Percentiles rank a stretch among this genome's conserved stretches.
Evolutionary conservation across 1,139 yeast species (phyloP).

Genomic region (Candida neerlandica): DNA sequence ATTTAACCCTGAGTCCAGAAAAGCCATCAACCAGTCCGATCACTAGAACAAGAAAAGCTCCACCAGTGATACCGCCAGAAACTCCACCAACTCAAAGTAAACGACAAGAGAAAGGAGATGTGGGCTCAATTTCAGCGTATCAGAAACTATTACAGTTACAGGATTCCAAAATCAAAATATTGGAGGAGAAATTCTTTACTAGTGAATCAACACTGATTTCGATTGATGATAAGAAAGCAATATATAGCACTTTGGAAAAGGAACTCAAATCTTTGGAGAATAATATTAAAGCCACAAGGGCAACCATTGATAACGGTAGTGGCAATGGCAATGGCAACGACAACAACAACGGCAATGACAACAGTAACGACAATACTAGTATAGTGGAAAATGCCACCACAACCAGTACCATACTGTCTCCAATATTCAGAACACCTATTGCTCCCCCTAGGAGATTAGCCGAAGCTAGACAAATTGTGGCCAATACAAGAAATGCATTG

Average conservation of each 20-base stretch:
- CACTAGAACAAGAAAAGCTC: background rate
- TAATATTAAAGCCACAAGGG: slow-evolving; percentile 1
- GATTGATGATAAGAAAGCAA: slow-evolving; percentile 33
- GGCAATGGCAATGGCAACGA: background rate
- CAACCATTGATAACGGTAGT: background rate
- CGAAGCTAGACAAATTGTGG: slow-evolving; percentile 15
- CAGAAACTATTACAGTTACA: slow-evolving; percentile 18
- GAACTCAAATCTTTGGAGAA: slow-evolving; percentile 19
- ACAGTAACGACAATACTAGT: background rate
- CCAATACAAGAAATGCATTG: slow-evolving; percentile 10
- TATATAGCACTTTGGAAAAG: slow-evolving; percentile 26
- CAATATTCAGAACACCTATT: slow-evolving; percentile 9
- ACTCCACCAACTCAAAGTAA: slow-evolving; percentile 2
- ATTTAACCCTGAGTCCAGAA: slow-evolving; percentile 3
- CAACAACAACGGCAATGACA: no score
- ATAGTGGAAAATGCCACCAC: slow-evolving; percentile 2
- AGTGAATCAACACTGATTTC: slow-evolving; percentile 42
- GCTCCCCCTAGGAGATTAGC: slow-evolving; percentile 9
- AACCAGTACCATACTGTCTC: slow-evolving; percentile 1
- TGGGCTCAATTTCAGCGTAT: background rate
- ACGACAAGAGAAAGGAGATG: background rate
- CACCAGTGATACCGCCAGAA: slow-evolving; percentile 2
- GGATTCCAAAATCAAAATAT: slow-evolving; percentile 28
- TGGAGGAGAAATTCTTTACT: slow-evolving; percentile 28
- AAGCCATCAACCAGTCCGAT: background rate